Evolutionary conservation across 2,329 filamentous ascomycete genomes (phyloP).

Genomic region (Paracamarosporium sp.): DNA sequence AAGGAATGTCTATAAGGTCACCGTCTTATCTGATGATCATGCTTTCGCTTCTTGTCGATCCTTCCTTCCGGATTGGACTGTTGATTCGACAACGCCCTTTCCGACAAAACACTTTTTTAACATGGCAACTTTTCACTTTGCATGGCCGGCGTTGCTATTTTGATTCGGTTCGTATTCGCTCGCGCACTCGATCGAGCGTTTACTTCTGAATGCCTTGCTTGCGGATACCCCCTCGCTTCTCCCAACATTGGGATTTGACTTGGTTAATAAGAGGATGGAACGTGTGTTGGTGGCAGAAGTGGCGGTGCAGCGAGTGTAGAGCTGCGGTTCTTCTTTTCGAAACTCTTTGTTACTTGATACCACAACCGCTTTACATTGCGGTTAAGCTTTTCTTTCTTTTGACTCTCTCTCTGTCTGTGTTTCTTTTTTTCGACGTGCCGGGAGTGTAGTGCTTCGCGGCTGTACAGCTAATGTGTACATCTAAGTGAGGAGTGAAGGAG

Average conservation of each 20-base stretch:
- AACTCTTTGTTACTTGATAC: conserved; percentile 12
- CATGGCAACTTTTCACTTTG: neutral
- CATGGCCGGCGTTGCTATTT: conserved; percentile 14
- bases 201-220: conserved; percentile 4
- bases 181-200: neutral
- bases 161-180: neutral
- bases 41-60: conserved; percentile 19
- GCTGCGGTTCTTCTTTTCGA: neutral
- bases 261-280: neutral
- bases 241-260: neutral
- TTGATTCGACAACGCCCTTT: neutral
- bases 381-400: conserved; percentile 7
- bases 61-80: conserved; percentile 7
- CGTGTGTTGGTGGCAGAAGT: neutral
- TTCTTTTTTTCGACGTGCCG: neutral
- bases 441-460: neutral
- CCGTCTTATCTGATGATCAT: neutral
- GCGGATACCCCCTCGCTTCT: conserved; percentile 1
- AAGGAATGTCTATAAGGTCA: neutral
- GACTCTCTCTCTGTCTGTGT: neutral
- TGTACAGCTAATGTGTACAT: conserved; percentile 17
- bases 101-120: conserved; percentile 4
- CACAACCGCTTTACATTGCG: conserved; percentile 5
- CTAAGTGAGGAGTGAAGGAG: neutral
- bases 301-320: neutral